These are phyloP conservation scores for Begonia peltatifolia DNA, from an alignment of 306 rosid genomes.

Conservation along the genomic window DNA sequence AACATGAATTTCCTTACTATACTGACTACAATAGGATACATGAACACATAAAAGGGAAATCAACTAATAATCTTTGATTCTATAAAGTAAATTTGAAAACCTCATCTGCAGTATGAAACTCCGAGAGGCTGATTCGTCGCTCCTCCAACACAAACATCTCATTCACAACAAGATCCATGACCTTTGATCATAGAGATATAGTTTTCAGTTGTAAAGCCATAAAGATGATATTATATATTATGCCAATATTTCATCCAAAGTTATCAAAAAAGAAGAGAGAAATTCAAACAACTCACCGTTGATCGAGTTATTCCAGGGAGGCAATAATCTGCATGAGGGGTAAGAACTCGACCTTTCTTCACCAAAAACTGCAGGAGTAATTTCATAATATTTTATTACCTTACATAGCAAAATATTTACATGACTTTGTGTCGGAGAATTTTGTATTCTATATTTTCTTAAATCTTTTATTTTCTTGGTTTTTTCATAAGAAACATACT, in stretches of 20 bases:
- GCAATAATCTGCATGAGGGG: slow-evolving; percentile 84
- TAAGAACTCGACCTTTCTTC: slow-evolving; percentile 54
- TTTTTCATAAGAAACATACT: no score
- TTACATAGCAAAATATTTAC: no score
- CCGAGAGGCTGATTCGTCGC: slow-evolving; percentile 69
- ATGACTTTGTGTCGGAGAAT: no score
- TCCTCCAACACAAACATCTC: slow-evolving; percentile 54
- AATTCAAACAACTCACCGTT: slow-evolving; percentile 34
- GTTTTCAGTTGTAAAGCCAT: not conserved
- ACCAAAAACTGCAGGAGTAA: slow-evolving; percentile 43
- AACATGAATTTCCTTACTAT: no score
- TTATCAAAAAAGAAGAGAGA: not conserved
- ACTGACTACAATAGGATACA: no score
- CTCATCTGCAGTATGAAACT: slow-evolving; percentile 84
- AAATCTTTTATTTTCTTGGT: no score
- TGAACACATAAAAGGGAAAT: not conserved
- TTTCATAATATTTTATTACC: no score
- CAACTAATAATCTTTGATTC: not conserved
- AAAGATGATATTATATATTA: not conserved
- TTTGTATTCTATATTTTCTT: not conserved
- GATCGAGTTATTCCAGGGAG: slow-evolving; percentile 85
- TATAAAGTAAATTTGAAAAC: slow-evolving; percentile 16
- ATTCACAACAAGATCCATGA: slow-evolving; percentile 64
- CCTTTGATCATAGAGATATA: slow-evolving; percentile 22
- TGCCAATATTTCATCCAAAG: not conserved